Base-by-base conservation (phyloP, 1,284 basidiomycete species). In the Farysia itapuensis region DNA sequence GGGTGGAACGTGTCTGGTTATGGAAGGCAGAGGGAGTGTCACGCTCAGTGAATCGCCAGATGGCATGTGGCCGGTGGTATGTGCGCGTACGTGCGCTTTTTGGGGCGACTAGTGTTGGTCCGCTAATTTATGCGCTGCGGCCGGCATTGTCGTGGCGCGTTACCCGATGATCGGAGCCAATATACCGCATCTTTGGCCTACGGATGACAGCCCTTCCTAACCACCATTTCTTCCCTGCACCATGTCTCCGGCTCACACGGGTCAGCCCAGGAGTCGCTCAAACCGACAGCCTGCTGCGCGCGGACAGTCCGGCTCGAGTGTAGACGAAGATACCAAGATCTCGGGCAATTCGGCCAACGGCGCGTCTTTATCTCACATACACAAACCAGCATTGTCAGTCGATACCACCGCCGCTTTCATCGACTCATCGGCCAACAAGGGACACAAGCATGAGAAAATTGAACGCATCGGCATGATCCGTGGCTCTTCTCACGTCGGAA, bases 261-360 rank as follows among this genome's bases (percentile, higher is more conserved):
- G 24, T 8, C 32, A 50, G 7, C 47, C 49, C 15, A 46, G 50
- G 25, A 46, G 47, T 5, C 53, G 43, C 16, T 33, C 47, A 16
- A n/a, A n/a, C n/a, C n/a, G n/a, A n/a, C n/a, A n/a, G n/a, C 50
- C 40, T n/a, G 49, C 57, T 31, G 39, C 39, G 7, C 49, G 57
- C 15, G 50, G 53, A 18, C 28, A 45, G 2, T 60, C 57, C 25
- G 43, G 39, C 5, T 60, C 50, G 4, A 61, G 58, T 43, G 32
- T 54, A n/a, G 58, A 54, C 15, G 47, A 61, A n/a, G 58, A 61
- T 21, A 36, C 40, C 29, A 61, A 61, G 40, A 54, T 61, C 35
- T 47, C 46, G 4, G 58, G 58, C 20, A 46, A 40, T 36, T 51
- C 26, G 43, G 24, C 40, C 25, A 25, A 24, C 25, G 20, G 22